phyloP scores from a whole-genome alignment of 768 basidiomycete genomes.

The Butyriboletus loyo region DNA sequence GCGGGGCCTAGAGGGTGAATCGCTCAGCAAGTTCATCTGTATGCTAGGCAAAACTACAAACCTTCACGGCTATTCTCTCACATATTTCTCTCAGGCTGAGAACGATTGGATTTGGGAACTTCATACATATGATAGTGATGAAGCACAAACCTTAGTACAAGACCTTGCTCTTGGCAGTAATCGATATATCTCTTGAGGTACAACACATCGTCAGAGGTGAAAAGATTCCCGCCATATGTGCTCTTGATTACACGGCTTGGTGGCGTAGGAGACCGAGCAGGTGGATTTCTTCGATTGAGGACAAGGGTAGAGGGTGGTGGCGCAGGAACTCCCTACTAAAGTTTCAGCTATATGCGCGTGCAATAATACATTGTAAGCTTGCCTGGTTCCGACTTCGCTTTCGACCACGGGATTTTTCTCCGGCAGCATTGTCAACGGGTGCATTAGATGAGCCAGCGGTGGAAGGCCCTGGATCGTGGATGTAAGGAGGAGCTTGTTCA shows the following conservation, averaged over 20 bases:
- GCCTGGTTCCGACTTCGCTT: constrained; percentile 66
- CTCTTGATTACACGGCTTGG: constrained; percentile 83
- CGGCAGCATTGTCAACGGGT: constrained; percentile 19
- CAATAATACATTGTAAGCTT: constrained; percentile 4
- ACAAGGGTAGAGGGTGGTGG: constrained; percentile 66
- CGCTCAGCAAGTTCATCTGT: not conserved
- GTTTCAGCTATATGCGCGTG: constrained; percentile 1
- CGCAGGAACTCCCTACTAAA: constrained; percentile 53
- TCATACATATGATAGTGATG: constrained; percentile 16
- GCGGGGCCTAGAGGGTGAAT: constrained; percentile 58
- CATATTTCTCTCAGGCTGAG: constrained; percentile 72
- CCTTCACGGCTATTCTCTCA: constrained; percentile 82
- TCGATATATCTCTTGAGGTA: constrained; percentile 89
- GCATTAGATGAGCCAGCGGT: constrained; percentile 41
- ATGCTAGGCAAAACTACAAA: constrained; percentile 24
- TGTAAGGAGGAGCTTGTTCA: constrained; percentile 53
- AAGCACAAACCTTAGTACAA: constrained; percentile 64
- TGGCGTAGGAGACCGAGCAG: constrained; percentile 79
- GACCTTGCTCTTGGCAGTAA: constrained; percentile 84
- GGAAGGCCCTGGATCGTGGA: constrained; percentile 50
- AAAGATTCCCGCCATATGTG: constrained; percentile 85
- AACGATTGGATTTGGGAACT: constrained; percentile 16
- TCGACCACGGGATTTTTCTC: constrained; percentile 59
- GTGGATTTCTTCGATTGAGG: constrained; percentile 58
- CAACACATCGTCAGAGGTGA: constrained; percentile 77